Evolutionary conservation across 257 asterid genomes (phyloP).

Genomic region (Nicotiana paniculata): DNA sequence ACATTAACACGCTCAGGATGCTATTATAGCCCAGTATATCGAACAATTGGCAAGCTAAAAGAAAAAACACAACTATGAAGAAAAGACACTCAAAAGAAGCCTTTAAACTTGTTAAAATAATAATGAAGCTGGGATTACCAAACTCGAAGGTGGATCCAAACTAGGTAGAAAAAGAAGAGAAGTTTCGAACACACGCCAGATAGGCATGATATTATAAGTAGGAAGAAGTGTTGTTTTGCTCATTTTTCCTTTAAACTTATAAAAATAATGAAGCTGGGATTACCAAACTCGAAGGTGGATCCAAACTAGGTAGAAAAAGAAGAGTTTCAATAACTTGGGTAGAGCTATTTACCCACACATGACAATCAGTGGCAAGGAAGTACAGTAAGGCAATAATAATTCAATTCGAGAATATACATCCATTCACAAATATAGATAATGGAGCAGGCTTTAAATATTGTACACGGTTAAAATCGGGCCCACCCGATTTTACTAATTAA

Average conservation of each 20-base stretch:
- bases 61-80: not conserved
- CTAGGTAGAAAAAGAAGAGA: too few species aligned
- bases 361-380: not conserved
- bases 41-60: not conserved
- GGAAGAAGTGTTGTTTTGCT: not conserved
- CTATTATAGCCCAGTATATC: not conserved
- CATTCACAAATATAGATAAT: not conserved
- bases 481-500: too few species aligned
- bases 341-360: not conserved
- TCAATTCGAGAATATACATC: not conserved
- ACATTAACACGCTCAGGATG: not conserved
- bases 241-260: too few species aligned
- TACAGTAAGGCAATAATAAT: not conserved
- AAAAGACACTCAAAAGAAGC: not conserved
- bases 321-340: not conserved
- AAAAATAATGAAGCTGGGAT: not conserved
- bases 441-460: not conserved
- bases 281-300: not conserved
- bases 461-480: too few species aligned
- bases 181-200: not conserved
- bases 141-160: too few species aligned
- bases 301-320: not conserved
- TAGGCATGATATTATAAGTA: not conserved
- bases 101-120: too few species aligned
- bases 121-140: too few species aligned